phyloP scores from a whole-genome alignment of 2,329 filamentous ascomycete species.

The Colletotrichum tropicale region DNA sequence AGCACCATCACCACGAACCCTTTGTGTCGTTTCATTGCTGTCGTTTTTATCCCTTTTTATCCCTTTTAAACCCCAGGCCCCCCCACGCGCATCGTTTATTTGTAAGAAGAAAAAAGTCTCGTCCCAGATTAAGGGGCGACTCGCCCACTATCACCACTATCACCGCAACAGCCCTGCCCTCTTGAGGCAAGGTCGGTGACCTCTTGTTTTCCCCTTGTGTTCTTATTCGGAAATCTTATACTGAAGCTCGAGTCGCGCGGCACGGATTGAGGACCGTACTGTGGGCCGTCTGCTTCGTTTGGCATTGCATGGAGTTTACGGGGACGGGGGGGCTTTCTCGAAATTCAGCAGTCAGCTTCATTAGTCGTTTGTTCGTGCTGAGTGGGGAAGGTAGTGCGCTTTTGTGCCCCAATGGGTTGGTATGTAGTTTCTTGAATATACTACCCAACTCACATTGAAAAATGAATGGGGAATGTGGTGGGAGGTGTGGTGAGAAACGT shows the following conservation, averaged over 20 bases:
- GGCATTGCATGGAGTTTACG: conserved; percentile 21
- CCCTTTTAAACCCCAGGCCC: not conserved
- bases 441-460: not conserved
- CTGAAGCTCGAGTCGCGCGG: not conserved
- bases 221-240: not conserved
- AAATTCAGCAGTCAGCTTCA: not conserved
- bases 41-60: not conserved
- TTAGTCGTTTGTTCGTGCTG: not conserved
- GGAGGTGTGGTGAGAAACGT: no score
- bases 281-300: not conserved
- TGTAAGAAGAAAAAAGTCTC: not conserved
- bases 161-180: no score
- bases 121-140: not conserved
- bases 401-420: not conserved
- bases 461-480: not conserved
- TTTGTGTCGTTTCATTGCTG: not conserved
- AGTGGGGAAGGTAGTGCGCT: not conserved
- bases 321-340: not conserved
- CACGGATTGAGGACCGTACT: not conserved
- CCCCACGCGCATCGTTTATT: not conserved
- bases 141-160: not conserved
- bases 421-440: not conserved
- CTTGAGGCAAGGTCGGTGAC: not conserved
- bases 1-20: not conserved
- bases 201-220: not conserved